Evolutionary conservation across 2,329 filamentous ascomycete species (phyloP).

Genomic region (Colletotrichum theobromicola): DNA sequence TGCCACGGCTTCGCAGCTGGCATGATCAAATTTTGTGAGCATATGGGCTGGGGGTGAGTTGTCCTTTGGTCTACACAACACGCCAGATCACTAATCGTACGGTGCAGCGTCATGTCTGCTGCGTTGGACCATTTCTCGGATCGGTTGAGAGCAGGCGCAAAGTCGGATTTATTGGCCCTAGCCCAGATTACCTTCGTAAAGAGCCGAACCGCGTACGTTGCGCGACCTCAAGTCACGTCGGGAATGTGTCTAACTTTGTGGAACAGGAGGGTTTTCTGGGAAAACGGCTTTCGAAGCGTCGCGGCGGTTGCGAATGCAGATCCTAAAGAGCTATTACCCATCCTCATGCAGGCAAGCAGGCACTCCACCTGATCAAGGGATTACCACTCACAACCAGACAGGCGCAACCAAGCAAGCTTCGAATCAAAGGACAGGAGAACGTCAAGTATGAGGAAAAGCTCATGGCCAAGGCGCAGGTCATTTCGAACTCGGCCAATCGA

Average conservation of each 20-base stretch:
- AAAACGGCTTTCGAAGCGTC: constrained; percentile 75
- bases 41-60: constrained; percentile 73
- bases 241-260: constrained; percentile 3
- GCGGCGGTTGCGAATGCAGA: constrained; percentile 73
- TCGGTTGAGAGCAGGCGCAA: constrained; percentile 73
- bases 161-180: constrained; percentile 72
- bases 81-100: background rate
- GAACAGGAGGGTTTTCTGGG: constrained; percentile 67
- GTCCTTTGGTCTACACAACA: background rate
- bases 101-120: constrained; percentile 66
- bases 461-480: constrained; percentile 69
- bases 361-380: background rate
- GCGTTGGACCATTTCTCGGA: constrained; percentile 79
- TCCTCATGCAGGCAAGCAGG: constrained; percentile 69
- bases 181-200: constrained; percentile 78
- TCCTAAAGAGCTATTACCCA: constrained; percentile 69
- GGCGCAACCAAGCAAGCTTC: constrained; percentile 71
- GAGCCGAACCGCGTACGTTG: constrained; percentile 70
- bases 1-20: constrained; percentile 81
- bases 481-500: constrained; percentile 71
- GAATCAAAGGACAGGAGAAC: constrained; percentile 60
- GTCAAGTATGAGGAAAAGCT: constrained; percentile 69
- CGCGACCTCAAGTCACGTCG: background rate
- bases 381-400: constrained; percentile 30
- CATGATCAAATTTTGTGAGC: constrained; percentile 80